Conservation (phyloP, 495 filamentous ascomycete genomes). For the Penicillium robsamsonii region DNA sequence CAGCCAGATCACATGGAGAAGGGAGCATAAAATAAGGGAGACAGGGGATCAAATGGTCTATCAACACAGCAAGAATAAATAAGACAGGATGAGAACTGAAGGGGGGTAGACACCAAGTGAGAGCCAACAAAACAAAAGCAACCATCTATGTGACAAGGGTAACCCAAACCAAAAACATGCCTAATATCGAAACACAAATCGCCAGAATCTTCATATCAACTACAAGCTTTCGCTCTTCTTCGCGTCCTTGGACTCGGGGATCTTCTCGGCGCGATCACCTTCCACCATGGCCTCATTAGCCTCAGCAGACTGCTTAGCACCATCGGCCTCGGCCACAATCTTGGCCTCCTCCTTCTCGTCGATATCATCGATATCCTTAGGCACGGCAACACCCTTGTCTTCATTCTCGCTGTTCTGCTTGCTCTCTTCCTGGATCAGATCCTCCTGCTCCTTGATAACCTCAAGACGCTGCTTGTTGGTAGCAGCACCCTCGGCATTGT, state of each 20-base stretch:
- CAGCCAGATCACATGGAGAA: background rate
- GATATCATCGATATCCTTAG: constrained; percentile 76
- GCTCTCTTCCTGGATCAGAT: constrained; percentile 96
- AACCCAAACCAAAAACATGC: constrained; percentile 2
- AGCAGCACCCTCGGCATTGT: constrained; percentile 93
- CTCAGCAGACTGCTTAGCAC: constrained; percentile 37
- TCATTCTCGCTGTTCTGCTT: constrained; percentile 79
- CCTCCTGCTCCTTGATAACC: constrained; percentile 97
- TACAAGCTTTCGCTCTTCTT: constrained; percentile 33
- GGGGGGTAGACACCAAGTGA: constrained; percentile 1
- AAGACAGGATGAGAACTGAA: constrained; percentile 30
- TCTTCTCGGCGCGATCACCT: constrained; percentile 36
- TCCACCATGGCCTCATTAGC: constrained; percentile 44
- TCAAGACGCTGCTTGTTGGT: constrained; percentile 99
- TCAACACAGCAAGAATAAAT: constrained; percentile 25
- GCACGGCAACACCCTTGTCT: constrained; percentile 49
- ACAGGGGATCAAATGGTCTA: constrained; percentile 20
- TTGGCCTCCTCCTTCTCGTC: constrained; percentile 66
- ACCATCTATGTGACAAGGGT: constrained; percentile 15
- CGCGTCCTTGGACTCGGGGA: constrained; percentile 24
- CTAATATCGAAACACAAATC: constrained; percentile 1
- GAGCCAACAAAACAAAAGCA: constrained; percentile 9
- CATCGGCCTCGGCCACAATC: constrained; percentile 25
- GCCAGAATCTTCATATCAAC: constrained; percentile 11
- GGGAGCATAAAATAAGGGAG: constrained; percentile 8